Evolutionary conservation across 139 green algal genomes (phyloP).

Genomic region (Chlorella sp.): DNA sequence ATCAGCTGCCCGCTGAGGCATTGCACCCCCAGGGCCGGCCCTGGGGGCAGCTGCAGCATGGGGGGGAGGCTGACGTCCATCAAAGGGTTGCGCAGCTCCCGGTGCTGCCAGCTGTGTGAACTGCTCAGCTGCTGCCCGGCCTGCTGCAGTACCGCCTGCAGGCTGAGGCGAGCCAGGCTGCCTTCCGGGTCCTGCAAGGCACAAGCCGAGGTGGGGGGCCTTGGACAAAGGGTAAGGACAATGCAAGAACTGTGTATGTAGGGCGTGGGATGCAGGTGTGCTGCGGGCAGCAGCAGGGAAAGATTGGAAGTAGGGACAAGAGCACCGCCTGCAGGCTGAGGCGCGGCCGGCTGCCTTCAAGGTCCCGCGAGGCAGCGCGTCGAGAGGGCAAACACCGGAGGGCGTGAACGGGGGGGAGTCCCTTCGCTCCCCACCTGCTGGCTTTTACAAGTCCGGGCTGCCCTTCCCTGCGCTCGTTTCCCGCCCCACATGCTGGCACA

Average conservation of each 20-base stretch:
- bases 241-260: not conserved
- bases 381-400: too few species aligned
- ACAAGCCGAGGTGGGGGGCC: not conserved
- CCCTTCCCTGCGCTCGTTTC: too few species aligned
- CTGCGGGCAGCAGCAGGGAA: not conserved
- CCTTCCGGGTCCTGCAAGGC: constrained; percentile 31
- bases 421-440: too few species aligned
- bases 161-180: not conserved
- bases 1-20: constrained; percentile 9
- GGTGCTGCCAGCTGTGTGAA: constrained; percentile 9
- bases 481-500: too few species aligned
- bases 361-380: too few species aligned
- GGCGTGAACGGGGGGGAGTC: too few species aligned
- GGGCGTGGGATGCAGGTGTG: too few species aligned
- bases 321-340: not conserved
- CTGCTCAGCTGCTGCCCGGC: constrained; percentile 15
- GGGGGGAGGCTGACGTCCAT: not conserved
- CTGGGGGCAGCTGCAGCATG: constrained; percentile 12
- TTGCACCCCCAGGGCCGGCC: not conserved
- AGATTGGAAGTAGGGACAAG: not conserved
- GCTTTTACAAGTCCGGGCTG: too few species aligned
- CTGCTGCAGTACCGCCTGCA: constrained; percentile 18
- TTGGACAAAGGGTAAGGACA: not conserved
- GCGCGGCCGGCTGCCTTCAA: too few species aligned
- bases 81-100: constrained; percentile 51